Evolutionary conservation across 73 alveolate genomes (phyloP), one percentile per base, ranked within the genome.

Genomic region (Urostyla sp.): DNA sequence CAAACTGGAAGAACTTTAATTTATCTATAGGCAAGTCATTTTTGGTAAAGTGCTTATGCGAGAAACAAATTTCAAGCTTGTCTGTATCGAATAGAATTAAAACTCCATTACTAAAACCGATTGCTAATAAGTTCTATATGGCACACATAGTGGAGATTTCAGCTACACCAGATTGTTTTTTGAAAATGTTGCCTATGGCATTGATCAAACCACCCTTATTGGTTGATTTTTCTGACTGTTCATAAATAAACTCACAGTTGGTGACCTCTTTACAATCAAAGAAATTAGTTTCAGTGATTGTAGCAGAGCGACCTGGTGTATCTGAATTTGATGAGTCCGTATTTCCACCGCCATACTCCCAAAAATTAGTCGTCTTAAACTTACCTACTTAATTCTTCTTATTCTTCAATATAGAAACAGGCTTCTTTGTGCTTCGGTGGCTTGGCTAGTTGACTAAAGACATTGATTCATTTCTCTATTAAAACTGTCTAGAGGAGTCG

Each of bases 201-300:
- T 34, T 54, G 11, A 69, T 20, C 4, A 69, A 1, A 1, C 83
- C 80, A 11, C 50, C 55, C 7, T 18, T 53, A n/a, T 23, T 8
- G 23, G 66, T 34, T 16, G 24, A 30, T 54, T 69, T 69, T 10
- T 69, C 83, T 46, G 72, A 46, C 51, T 69, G 69, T 31, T 69
- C 72, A 69, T 69, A 69, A 3, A 69, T 69, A 24, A 69, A 69
- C 54, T 69, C 83, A 26, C 83, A 69, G 48, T 69, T 69, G 18
- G 83, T 69, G 54, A 69, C 83, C 35, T 69, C 83, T 26, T 54
- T 44, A 55, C 83, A 69, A 34, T 69, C 83, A 32, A 69, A 69
- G 34, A 69, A 69, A 49, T 69, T 69, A 10, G 48, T 46, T 24
- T 69, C 31, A 24, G 83, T 46, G 16, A 69, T 46, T 8, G 83